These are phyloP conservation scores for Saccharomyces hybrid DNA, from an alignment of 1,139 yeast genomes.

Conservation along the genomic window DNA sequence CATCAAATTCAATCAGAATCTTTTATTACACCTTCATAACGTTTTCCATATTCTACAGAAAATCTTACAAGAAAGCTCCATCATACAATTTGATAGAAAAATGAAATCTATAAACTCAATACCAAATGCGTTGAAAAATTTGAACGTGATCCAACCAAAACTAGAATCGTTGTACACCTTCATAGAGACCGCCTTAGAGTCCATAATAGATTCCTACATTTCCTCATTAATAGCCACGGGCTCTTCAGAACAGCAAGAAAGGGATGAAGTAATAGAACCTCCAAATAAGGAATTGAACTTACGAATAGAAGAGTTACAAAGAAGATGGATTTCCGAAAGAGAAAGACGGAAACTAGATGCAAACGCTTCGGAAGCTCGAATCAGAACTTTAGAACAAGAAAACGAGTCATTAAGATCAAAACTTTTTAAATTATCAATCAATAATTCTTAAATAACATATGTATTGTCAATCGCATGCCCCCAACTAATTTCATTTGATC, in stretches of 20 bases:
- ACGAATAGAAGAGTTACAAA: slow-evolving; percentile 54
- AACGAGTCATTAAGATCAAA: slow-evolving; percentile 36
- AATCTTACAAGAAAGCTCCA: slow-evolving; percentile 52
- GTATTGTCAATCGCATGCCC: background rate
- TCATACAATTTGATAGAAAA: slow-evolving; percentile 49
- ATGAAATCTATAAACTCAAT: slow-evolving; percentile 38
- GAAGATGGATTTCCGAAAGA: slow-evolving; percentile 62
- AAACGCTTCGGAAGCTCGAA: slow-evolving; percentile 46
- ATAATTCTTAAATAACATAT: background rate
- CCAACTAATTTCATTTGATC: background rate
- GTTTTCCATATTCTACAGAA: slow-evolving; percentile 44
- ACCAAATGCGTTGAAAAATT: slow-evolving; percentile 22
- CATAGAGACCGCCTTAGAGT: slow-evolving; percentile 51
- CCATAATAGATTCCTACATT: slow-evolving; percentile 51
- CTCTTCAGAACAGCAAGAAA: background rate
- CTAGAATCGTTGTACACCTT: slow-evolving; percentile 51
- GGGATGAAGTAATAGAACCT: slow-evolving; percentile 17
- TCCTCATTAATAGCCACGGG: slow-evolving; percentile 23
- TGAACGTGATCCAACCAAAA: slow-evolving; percentile 38
- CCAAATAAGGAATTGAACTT: slow-evolving; percentile 33
- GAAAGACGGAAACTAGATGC: slow-evolving; percentile 59
- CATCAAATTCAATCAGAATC: slow-evolving; percentile 18
- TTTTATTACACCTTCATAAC: slow-evolving; percentile 37
- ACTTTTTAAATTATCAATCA: background rate
- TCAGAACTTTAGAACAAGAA: slow-evolving; percentile 50